Evolutionary conservation across 1,284 basidiomycete genomes (phyloP), one percentile per base, ranked within the genome.

Genomic region (Sporisorium sorghi): DNA sequence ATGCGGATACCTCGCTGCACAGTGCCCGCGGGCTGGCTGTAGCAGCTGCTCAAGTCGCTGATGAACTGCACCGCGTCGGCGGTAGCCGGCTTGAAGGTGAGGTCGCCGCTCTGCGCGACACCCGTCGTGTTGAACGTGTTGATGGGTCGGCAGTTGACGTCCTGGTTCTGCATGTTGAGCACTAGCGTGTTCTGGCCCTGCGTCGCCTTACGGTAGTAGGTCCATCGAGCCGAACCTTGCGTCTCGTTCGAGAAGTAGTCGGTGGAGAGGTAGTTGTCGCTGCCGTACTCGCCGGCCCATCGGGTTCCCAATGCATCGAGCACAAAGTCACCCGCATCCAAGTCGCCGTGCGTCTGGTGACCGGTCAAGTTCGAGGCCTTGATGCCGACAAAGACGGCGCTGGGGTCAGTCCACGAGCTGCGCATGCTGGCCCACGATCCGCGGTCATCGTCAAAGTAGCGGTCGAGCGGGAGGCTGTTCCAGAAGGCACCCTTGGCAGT

Each of bases 171-270:
- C 73, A 88, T 86, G 85, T 90, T 89, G 77, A 97, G 88, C 57
- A 95, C 80, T 71, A 99, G 88, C 2, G 93, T 94, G 88, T 99
- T 99, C 87, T 99, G 97, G 14, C 96, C 96, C 85, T 95, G 92
- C 1, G 95, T 97, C 85, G 90, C 89, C 88, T 96, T 98, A 84
- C 95, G 90, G 88, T 97, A 99, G 78, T 84, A 84, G 26, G 73
- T 70, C 81, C 82, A 83, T 26, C 78, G 74, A 35, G 49, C 60
- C 17, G 80, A 63, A 6, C 57, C 55, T 48, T 65, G 62, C 11
- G 58, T 65, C 71, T 81, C 83, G 57, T 64, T 72, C 58, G 65
- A 58, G 35, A 85, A 85, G 77, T 85, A 85, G 49, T 78, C 79
- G 26, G 70, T 69, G 6, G 81, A 88, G 39, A 89, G 86, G 85